Conservation (phyloP, 2,329 filamentous ascomycete genomes). For the Sclerotinia minor region DNA sequence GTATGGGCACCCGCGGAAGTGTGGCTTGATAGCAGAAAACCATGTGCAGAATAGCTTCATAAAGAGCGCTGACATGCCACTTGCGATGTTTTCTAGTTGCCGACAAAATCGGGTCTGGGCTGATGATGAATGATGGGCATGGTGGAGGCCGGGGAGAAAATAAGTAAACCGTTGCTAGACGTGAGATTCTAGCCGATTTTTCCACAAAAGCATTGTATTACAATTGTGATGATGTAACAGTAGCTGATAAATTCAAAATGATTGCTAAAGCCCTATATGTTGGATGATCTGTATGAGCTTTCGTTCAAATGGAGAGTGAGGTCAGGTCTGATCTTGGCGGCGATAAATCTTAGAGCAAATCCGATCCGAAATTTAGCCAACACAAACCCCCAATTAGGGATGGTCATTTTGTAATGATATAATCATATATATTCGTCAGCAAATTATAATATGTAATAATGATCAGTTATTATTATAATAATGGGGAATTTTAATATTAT, state of each 20-base stretch:
- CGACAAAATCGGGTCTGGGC: not conserved
- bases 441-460: too few relatives aligned
- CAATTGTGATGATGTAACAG: not conserved
- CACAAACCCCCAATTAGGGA: too few relatives aligned
- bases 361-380: slow-evolving; percentile 1
- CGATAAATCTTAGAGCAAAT: not conserved
- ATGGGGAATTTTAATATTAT: too few relatives aligned
- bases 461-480: too few relatives aligned
- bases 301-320: not conserved
- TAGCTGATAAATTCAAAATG: not conserved
- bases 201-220: not conserved
- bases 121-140: not conserved
- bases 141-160: not conserved
- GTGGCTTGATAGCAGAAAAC: slow-evolving; percentile 30
- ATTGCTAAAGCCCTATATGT: not conserved
- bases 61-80: not conserved
- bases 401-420: too few relatives aligned
- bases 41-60: not conserved
- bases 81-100: not conserved
- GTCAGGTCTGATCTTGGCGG: not conserved
- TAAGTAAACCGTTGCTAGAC: not conserved
- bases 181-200: not conserved
- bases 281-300: not conserved
- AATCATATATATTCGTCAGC: too few relatives aligned
- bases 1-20: slow-evolving; percentile 31